A percentile compares a stretch with the other conserved stretches of the same genome.
phyloP scores from a whole-genome alignment of 169 alveolate species.

The Cryptosporidium felis region DNA sequence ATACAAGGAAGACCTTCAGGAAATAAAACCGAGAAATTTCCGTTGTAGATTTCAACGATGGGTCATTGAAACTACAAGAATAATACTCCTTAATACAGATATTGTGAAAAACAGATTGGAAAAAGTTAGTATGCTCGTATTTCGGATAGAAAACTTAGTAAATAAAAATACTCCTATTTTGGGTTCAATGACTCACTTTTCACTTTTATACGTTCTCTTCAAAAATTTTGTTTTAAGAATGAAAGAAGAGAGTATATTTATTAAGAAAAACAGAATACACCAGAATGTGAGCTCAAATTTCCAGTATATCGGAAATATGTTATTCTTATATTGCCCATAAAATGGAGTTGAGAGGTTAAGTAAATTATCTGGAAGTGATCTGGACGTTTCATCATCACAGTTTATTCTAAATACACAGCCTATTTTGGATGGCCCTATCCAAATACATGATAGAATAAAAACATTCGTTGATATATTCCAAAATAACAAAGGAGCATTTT shows the following conservation, averaged over 20 bases:
- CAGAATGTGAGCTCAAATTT: slow-evolving; percentile 25
- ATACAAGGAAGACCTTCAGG: too few species aligned
- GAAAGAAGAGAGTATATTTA: background rate
- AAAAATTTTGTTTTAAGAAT: background rate
- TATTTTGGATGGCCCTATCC: slow-evolving; percentile 28
- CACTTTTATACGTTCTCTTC: background rate
- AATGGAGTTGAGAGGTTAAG: slow-evolving; percentile 54
- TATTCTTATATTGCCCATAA: slow-evolving; percentile 40
- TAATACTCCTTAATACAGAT: too few species aligned
- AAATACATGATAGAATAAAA: slow-evolving; percentile 32
- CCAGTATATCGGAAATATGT: slow-evolving; percentile 42
- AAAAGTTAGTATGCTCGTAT: too few species aligned
- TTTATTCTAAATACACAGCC: slow-evolving; percentile 49
- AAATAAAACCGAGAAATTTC: too few species aligned
- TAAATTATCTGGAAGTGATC: background rate
- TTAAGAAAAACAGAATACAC: slow-evolving; percentile 26
- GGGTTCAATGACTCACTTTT: background rate
- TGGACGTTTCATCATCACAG: slow-evolving; percentile 54
- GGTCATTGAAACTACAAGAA: too few species aligned
- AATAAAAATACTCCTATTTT: background rate
- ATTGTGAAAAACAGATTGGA: too few species aligned
- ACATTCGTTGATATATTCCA: slow-evolving; percentile 36
- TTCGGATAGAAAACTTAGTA: too few species aligned
- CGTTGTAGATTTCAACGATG: too few species aligned
- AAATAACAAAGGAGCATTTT: background rate